A percentile compares a stretch with the other conserved stretches of the same genome.
phyloP scores from a whole-genome alignment of 148 eudicot species.

The Camellia sinensis region DNA sequence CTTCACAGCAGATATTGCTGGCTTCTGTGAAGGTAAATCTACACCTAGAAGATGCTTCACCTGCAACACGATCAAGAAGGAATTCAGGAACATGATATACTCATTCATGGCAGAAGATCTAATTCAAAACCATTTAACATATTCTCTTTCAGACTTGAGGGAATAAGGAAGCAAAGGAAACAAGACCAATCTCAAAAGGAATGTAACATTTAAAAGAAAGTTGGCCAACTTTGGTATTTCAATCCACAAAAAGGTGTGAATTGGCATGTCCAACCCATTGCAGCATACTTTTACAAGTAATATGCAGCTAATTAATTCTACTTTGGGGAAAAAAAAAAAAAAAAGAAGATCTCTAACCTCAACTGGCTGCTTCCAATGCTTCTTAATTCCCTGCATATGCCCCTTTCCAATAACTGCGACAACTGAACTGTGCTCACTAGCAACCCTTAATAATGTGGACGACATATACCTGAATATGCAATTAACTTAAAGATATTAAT shows the following conservation, averaged over 20 bases:
- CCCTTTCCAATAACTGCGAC: constrained; percentile 99
- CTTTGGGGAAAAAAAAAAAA: background rate
- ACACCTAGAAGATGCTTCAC: constrained; percentile 48
- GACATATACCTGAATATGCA: constrained; percentile 78
- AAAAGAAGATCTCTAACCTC: constrained; percentile 47
- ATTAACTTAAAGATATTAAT: background rate
- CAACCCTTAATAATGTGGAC: constrained; percentile 60
- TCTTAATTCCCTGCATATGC: constrained; percentile 81
- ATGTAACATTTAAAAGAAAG: background rate
- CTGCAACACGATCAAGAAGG: constrained; percentile 35
- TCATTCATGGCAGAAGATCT: background rate
- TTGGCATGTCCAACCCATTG: background rate
- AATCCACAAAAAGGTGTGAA: background rate
- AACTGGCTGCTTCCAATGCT: constrained; percentile 80
- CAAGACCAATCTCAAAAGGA: background rate
- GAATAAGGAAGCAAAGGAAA: background rate
- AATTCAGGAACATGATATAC: background rate
- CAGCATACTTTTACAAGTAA: background rate
- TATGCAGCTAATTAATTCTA: background rate
- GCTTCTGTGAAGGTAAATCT: constrained; percentile 42
- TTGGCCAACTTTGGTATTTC: too few species aligned
- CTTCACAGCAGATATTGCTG: constrained; percentile 35
- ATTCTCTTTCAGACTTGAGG: background rate
- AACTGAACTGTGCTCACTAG: constrained; percentile 78
- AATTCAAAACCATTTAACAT: background rate